Base-by-base conservation (phyloP, 2,329 filamentous ascomycete genomes). In the Ophiocordyceps camponoti-floridani region DNA sequence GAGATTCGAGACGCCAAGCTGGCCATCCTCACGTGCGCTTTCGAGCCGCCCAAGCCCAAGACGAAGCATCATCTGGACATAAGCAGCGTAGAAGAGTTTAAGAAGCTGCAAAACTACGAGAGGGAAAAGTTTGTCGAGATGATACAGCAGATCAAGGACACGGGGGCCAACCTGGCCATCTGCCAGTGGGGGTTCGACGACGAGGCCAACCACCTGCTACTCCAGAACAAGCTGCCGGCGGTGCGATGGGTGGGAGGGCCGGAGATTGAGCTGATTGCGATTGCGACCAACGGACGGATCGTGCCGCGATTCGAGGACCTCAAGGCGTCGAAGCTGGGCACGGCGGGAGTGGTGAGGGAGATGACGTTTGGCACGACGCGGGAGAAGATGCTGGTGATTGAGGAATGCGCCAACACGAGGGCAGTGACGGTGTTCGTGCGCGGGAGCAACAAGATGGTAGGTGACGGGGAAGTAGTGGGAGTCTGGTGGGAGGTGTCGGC, bases 171-270 rank as follows among this genome's bases (percentile, higher is more conserved):
- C 68, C 74, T 98, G 48, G 91, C 88, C 51, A 94, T 98, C 58
- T 98, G 91, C 67, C 93, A 98, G 63, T 98, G 93, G 91, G 91
- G 91, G 53, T 98, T 98, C 59, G 91, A 98, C 60, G 91, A 98
- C 58, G 91, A 98, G 68, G 91, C 91, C 50, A 98, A 98, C 69
- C 91, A 98, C 65, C 69, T 98, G 48, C 75, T 98, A 33, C 79
- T 98, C 49, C 93, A 95, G 68, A 96, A 96, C 72, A 73, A 91
- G 58, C 77, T 98, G 9, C 93, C 91, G 10, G 93, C 91, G 35
- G 91, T 98, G 47, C 76, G 91, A 65, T 98, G 91, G 91, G 91
- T 98, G 40, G 91, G 91, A 53, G 91, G 91, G 10, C 91, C 91
- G 2, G 93, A 98, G 66, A 96, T 98, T 54, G 91, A 98, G 66